Base-by-base conservation (phyloP, 2,329 filamentous ascomycete species). In the Claviceps lovelessii region DNA sequence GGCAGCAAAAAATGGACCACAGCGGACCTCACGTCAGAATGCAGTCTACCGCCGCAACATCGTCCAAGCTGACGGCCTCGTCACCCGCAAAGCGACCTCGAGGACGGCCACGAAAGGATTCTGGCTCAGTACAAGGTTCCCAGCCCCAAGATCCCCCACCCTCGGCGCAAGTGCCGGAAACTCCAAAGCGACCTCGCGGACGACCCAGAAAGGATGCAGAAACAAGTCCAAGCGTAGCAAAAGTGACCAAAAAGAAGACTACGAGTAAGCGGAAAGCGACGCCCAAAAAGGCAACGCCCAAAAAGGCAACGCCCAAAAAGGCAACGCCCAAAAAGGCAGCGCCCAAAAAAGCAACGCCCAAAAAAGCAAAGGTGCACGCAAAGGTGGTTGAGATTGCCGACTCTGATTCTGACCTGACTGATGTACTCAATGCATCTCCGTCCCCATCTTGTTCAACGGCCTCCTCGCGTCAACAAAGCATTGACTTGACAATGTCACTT, bases 1-100 rank as follows among this genome's bases (percentile, higher is more conserved):
- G 86, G 85, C 69, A 78, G 59, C 81, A 80, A 55, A 81, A 81
- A 63, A 69, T 75, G 23, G 61, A 63, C 13, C 51, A 58, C 4
- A 54, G 52, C 4, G 58, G 61, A 45, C 52, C 52, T 11, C 58
- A 59, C 41, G 57, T 61, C 9, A 63, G 58, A 42, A 54, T 60
- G 8, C 35, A 31, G 8, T 39, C 56, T 8, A 54, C 58, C 11
- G 45, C 10, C 2, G 39, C 46, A 44, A 45, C 39, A 48, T 29
- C 23, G 42, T 10, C 53, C 42, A 49, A 42, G n/a, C 13, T 44
- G 35, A 48, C 55, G 8, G 35, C 50, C 49, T 53, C 52, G 5
- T 53, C 56, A 29, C 45, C 56, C 8, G 61, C 61, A 48, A 70
- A 62, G 9, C 60, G 60, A 35, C 58, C 65, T n/a, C 67, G 64